These are phyloP conservation scores for Thermomyces lanuginosus DNA, from an alignment of 2,329 filamentous ascomycete genomes.

Conservation along the genomic window DNA sequence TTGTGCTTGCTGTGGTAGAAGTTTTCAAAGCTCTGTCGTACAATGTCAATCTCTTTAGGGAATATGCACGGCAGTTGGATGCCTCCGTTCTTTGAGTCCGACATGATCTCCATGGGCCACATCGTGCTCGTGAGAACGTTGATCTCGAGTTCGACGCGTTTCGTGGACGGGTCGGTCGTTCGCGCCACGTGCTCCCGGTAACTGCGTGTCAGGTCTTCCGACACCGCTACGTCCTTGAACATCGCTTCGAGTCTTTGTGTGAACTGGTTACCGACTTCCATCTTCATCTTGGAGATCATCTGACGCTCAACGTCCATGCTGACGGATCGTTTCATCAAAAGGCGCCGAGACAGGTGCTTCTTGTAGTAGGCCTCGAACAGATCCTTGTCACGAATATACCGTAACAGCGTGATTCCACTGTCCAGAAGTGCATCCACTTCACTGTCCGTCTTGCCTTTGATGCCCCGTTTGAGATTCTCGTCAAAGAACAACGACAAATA, in stretches of 20 bases:
- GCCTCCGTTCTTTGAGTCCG: constrained; percentile 36
- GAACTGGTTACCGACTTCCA: constrained; percentile 87
- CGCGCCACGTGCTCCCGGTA: constrained; percentile 57
- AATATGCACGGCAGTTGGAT: constrained; percentile 45
- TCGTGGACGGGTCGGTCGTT: constrained; percentile 39
- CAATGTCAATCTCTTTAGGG: constrained; percentile 53
- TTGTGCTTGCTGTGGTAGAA: constrained; percentile 81
- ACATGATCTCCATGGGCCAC: constrained; percentile 86
- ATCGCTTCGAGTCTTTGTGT: constrained; percentile 88
- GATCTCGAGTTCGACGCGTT: constrained; percentile 62
- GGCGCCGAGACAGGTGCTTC: constrained; percentile 75
- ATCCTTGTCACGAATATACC: constrained; percentile 83
- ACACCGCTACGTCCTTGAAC: constrained; percentile 91
- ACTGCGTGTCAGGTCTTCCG: constrained; percentile 59
- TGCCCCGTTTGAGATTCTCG: constrained; percentile 84
- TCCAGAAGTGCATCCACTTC: constrained; percentile 75
- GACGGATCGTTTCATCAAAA: constrained; percentile 77
- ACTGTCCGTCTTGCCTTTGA: constrained; percentile 78
- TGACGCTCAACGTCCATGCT: constrained; percentile 86
- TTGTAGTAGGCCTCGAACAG: constrained; percentile 96
- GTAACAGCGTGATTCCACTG: constrained; percentile 72
- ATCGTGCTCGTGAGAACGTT: constrained; percentile 83
- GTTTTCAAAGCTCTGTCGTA: constrained; percentile 72
- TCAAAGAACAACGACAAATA: constrained; percentile 95
- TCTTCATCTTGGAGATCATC: constrained; percentile 94